phyloP scores from a whole-genome alignment of 1,139 yeast species.

The Saccharomycopsis hybrid region DNA sequence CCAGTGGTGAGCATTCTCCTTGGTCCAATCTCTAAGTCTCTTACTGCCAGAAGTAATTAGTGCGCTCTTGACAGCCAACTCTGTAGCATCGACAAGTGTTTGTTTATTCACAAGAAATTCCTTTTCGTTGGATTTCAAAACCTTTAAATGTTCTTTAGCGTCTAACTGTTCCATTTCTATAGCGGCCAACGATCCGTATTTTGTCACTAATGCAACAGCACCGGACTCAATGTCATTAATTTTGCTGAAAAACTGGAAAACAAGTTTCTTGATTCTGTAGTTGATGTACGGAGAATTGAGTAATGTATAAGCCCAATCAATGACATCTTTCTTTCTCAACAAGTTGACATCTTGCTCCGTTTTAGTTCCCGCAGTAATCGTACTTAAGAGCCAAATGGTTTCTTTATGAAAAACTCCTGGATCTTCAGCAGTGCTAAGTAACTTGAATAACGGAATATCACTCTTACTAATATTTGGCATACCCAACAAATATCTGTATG shows the following conservation, averaged over 20 bases:
- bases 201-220: constrained; percentile 51
- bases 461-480: constrained; percentile 39
- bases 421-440: constrained; percentile 38
- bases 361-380: constrained; percentile 41
- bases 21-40: constrained; percentile 57
- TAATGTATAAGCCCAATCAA: constrained; percentile 64
- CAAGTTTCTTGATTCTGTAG: constrained; percentile 34
- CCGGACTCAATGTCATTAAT: constrained; percentile 56
- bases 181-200: constrained; percentile 51
- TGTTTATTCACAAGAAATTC: constrained; percentile 31
- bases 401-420: constrained; percentile 55
- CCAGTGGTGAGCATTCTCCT: constrained; percentile 39
- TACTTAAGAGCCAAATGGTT: constrained; percentile 58
- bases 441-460: constrained; percentile 61
- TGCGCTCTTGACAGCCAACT: constrained; percentile 42
- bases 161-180: constrained; percentile 33
- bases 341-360: constrained; percentile 45
- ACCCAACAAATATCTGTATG: constrained; percentile 50
- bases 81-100: constrained; percentile 37
- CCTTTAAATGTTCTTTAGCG: constrained; percentile 9
- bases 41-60: constrained; percentile 40
- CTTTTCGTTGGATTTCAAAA: constrained; percentile 29
- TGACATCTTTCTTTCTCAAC: constrained; percentile 44
- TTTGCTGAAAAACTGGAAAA: constrained; percentile 40
- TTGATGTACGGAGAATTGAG: constrained; percentile 43